A percentile compares a stretch with the other conserved stretches of the same genome.
Evolutionary conservation across 805 yeast species (phyloP).

Genomic region (Lipomyces starkeyi): DNA sequence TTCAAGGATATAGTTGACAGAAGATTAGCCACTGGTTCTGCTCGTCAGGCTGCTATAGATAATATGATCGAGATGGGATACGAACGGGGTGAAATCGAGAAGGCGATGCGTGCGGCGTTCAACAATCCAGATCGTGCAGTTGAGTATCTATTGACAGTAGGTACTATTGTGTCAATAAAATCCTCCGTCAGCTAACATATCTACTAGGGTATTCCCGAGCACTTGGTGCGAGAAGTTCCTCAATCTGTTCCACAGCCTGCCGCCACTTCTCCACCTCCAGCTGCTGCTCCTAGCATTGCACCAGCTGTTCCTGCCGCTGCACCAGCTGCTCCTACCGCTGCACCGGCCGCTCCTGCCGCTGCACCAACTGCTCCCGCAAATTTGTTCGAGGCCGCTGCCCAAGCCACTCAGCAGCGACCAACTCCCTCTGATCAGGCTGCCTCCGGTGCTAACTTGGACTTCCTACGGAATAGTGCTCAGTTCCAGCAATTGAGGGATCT

Average conservation of each 20-base stretch:
- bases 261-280: slow-evolving; percentile 39
- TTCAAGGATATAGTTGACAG: slow-evolving; percentile 17
- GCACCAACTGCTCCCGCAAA: slow-evolving; percentile 47
- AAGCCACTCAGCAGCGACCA: slow-evolving; percentile 54
- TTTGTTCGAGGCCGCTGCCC: slow-evolving; percentile 50
- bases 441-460: slow-evolving; percentile 53
- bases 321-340: slow-evolving; percentile 39
- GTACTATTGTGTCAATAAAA: slow-evolving; percentile 10
- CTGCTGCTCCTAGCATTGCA: slow-evolving; percentile 21
- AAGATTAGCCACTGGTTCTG: slow-evolving; percentile 66
- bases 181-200: neutral
- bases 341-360: slow-evolving; percentile 38
- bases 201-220: slow-evolving; percentile 73
- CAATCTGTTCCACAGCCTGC: slow-evolving; percentile 40
- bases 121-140: slow-evolving; percentile 98
- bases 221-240: slow-evolving; percentile 47
- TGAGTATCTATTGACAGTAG: slow-evolving; percentile 76
- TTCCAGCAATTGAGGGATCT: slow-evolving; percentile 73
- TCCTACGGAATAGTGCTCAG: slow-evolving; percentile 45
- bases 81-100: slow-evolving; percentile 82
- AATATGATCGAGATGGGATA: slow-evolving; percentile 97
- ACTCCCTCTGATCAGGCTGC: slow-evolving; percentile 52
- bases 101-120: slow-evolving; percentile 92
- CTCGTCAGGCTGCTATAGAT: slow-evolving; percentile 76
- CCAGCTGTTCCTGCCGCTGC: slow-evolving; percentile 40